Evolutionary conservation across 352 stramenopile genomes (phyloP).

Genomic region (Phytopythium helicoides): DNA sequence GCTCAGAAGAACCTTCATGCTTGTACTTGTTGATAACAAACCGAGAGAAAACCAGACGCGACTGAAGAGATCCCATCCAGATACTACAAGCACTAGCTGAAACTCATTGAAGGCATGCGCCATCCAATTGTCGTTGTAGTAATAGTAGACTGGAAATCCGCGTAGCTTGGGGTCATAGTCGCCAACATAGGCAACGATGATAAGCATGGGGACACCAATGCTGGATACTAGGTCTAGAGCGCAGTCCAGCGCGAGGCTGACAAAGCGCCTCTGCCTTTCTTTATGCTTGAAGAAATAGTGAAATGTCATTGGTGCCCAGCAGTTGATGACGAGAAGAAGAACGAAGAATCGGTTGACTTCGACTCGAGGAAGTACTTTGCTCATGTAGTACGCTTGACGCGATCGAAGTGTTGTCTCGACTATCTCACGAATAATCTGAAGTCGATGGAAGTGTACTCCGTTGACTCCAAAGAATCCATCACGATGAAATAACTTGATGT

Average conservation of each 20-base stretch:
- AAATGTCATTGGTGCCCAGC: conserved; percentile 15
- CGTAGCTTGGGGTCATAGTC: conserved; percentile 5
- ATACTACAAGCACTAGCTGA: conserved; percentile 17
- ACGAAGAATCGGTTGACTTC: conserved; percentile 23
- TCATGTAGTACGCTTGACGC: conserved; percentile 16
- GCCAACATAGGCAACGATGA: conserved; percentile 10
- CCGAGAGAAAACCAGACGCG: conserved; percentile 16
- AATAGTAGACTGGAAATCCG: conserved; percentile 13
- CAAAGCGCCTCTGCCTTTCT: conserved; percentile 12
- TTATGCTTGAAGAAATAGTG: conserved; percentile 6
- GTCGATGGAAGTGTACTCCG: conserved; percentile 20
- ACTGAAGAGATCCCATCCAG: conserved; percentile 15
- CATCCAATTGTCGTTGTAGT: conserved; percentile 27
- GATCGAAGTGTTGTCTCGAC: conserved; percentile 12
- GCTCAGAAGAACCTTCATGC: conserved; percentile 18
- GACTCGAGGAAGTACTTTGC: conserved; percentile 13
- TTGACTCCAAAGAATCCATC: conserved; percentile 25
- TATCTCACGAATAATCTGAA: conserved; percentile 11
- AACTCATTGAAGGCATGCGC: conserved; percentile 15
- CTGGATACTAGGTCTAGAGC: conserved; percentile 15
- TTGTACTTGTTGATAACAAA: conserved; percentile 14
- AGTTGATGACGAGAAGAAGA: conserved; percentile 26
- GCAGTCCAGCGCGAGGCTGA: conserved; percentile 14
- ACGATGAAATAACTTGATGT: conserved; percentile 13
- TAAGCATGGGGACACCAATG: conserved; percentile 8